These are phyloP conservation scores for Pseudocercospora pini-densiflorae DNA, from an alignment of 2,329 filamentous ascomycete species.

Conservation along the genomic window DNA sequence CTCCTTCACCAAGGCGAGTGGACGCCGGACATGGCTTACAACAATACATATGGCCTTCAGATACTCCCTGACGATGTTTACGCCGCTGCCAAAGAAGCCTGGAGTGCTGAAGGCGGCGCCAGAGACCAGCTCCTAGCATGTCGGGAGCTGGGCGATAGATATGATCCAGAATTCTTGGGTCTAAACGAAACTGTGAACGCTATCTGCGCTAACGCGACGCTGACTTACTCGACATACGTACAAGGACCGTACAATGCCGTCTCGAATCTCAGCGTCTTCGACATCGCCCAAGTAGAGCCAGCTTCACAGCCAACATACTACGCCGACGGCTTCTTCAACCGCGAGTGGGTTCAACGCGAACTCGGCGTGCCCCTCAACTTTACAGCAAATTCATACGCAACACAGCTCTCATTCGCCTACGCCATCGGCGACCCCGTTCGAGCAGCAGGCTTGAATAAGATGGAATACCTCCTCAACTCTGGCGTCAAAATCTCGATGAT, in stretches of 20 bases:
- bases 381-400: constrained; percentile 34
- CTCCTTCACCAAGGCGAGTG: constrained; percentile 61
- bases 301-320: constrained; percentile 30
- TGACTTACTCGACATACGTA: constrained; percentile 25
- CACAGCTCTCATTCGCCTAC: constrained; percentile 17
- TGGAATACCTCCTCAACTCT: constrained; percentile 33
- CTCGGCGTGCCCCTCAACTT: constrained; percentile 55
- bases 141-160: constrained; percentile 49
- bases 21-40: constrained; percentile 60
- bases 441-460: constrained; percentile 26
- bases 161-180: constrained; percentile 55
- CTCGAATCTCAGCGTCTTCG: constrained; percentile 28
- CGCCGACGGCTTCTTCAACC: constrained; percentile 51
- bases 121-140: constrained; percentile 54
- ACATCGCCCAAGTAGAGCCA: constrained; percentile 31
- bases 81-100: constrained; percentile 43
- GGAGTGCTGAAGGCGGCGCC: constrained; percentile 57
- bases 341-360: constrained; percentile 47
- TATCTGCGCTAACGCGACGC: constrained; percentile 44
- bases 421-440: constrained; percentile 29
- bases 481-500: constrained; percentile 35
- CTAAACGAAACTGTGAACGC: constrained; percentile 44
- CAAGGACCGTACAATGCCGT: constrained; percentile 15
- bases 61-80: constrained; percentile 55
- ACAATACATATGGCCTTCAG: constrained; percentile 68